A percentile compares a stretch with the other conserved stretches of the same genome.
Evolutionary conservation across 345 rosid genomes (phyloP).

Genomic region (Gossypium arboreum): DNA sequence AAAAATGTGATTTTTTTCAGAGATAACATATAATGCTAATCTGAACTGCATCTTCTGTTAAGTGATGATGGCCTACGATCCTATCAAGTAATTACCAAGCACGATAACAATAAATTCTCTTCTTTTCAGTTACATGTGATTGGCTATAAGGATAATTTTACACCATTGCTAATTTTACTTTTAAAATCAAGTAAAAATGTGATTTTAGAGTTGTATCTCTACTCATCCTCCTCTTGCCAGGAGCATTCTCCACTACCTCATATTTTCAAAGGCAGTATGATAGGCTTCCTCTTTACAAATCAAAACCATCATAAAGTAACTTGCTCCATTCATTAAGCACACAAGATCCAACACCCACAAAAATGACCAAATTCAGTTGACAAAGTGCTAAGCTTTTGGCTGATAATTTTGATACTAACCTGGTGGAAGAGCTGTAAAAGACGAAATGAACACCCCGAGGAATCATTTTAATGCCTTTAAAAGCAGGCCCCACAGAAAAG

Average conservation of each 20-base stretch:
- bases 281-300: not conserved
- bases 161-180: not conserved
- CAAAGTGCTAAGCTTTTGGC: not conserved
- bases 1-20: not conserved
- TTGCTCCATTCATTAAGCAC: not conserved
- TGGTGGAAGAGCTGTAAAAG: conserved; percentile 70
- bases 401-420: conserved; percentile 31
- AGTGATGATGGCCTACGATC: not conserved
- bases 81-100: not conserved
- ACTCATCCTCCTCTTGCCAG: not conserved
- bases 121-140: not conserved
- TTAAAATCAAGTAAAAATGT: not conserved
- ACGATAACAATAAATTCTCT: not conserved
- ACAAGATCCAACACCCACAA: not conserved
- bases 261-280: not conserved
- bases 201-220: not conserved
- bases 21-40: not conserved
- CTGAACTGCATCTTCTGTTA: not conserved
- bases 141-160: not conserved
- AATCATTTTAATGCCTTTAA: conserved; percentile 92
- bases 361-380: not conserved
- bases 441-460: conserved; percentile 91
- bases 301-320: not conserved
- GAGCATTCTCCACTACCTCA: not conserved
- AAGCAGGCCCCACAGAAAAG: conserved; percentile 63